phyloP scores from a whole-genome alignment of 495 filamentous ascomycete genomes.

The Aspergillus cristatus region DNA sequence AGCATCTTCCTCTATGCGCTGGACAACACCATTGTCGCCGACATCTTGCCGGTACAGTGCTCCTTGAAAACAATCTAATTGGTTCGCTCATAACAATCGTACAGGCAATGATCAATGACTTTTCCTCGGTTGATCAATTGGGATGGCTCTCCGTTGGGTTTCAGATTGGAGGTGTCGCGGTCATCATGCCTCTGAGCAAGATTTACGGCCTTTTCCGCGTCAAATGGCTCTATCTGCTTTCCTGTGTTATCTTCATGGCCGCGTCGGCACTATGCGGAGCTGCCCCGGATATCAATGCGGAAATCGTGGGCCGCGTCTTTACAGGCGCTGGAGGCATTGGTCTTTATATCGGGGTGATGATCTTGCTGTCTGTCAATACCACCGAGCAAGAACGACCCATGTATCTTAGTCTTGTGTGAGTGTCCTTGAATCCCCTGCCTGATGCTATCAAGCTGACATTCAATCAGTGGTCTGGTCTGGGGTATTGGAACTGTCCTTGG shows the following conservation, averaged over 20 bases:
- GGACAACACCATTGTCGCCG: conserved; percentile 51
- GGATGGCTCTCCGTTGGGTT: too few species aligned
- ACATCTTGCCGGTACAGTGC: too few species aligned
- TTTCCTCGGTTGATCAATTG: too few species aligned
- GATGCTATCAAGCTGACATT: too few species aligned
- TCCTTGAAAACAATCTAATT: too few species aligned
- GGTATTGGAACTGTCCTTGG: conserved; percentile 38
- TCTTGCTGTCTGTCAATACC: conserved; percentile 33
- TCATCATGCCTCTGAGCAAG: conserved; percentile 19
- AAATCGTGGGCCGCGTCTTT: conserved; percentile 39
- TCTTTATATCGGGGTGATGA: conserved; percentile 44
- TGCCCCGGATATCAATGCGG: conserved; percentile 36
- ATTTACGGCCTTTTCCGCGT: conserved; percentile 39
- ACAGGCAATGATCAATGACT: too few species aligned
- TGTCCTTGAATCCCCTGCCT: too few species aligned
- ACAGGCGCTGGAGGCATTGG: conserved; percentile 35
- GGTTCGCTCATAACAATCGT: too few species aligned
- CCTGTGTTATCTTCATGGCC: conserved; percentile 35
- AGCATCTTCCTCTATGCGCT: conserved; percentile 42
- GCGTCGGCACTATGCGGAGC: conserved; percentile 43
- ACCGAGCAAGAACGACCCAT: conserved; percentile 32
- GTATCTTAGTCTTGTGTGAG: conserved; percentile 34
- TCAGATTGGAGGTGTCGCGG: conserved; percentile 10
- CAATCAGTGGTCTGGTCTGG: conserved; percentile 27
- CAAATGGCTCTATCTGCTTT: conserved; percentile 43